Evolutionary conservation across 2,329 filamentous ascomycete species (phyloP), one percentile per base, ranked within the genome.

Genomic region (Botrytis fragariae): DNA sequence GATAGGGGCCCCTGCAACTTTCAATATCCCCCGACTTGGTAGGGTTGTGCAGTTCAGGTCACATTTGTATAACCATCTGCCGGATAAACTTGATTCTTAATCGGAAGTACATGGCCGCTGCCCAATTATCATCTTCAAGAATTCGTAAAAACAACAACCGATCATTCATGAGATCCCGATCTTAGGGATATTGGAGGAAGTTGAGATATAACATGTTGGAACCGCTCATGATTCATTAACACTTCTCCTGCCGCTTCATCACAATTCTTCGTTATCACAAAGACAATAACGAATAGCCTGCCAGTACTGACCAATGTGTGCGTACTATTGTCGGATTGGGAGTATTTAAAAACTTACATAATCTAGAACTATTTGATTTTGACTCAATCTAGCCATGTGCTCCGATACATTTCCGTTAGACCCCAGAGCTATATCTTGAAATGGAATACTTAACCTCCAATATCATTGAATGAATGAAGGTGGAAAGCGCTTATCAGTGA

Each of bases 1-100:
- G 65, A 69, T 57, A 44, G 25, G 37, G 37, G 25, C 60, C 70
- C 69, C 35, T 72, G 70, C 48, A 72, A 57, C 29, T 35, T 67
- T 25, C 61, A 29, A 54, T 54, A 54, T 57, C 48, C 37, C 35
- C 70, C 60, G 57, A n/a, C 32, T 54, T 10, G 64, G 64, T 42
- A 68, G 6, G 64, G 37, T 61, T n/a, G 54, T 45, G n/a, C 14
- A 51, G 16, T 35, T 62, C 57, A 54, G 29, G 69, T 54, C 44
- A 39, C 59, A 71, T 63, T 29, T 35, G 70, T 67, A 39, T 61
- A 45, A 59, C 70, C n/a, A 59, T 54, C 32, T 72, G 45, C 61
- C 20, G 45, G 70, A 67, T 67, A 67, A 65, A 72, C 29, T 65
- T 39, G 60, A 37, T 65, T 44, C n/a, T 25, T 51, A 20, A 72